phyloP scores from a whole-genome alignment of 805 yeast species.

The Saccharomyces eubayanus region DNA sequence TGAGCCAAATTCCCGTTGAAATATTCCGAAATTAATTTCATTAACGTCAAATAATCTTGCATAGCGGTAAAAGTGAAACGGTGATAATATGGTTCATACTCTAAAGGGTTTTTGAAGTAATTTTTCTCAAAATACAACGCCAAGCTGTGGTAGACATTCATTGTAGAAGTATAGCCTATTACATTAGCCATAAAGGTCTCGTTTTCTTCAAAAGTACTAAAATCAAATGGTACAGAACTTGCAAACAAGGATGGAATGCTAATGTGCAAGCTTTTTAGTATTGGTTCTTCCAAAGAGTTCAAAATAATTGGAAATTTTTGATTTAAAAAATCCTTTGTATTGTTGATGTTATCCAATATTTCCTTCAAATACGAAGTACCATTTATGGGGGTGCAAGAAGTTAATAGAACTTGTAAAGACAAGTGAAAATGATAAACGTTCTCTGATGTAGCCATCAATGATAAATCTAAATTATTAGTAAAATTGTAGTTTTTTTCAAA shows the following conservation, averaged over 20 bases:
- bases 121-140: conserved; percentile 12
- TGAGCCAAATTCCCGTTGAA: conserved; percentile 3
- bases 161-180: conserved; percentile 6
- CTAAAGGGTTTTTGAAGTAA: background rate
- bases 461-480: background rate
- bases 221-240: background rate
- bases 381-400: background rate
- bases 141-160: conserved; percentile 8
- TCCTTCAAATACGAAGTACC: conserved; percentile 4
- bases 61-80: conserved; percentile 4
- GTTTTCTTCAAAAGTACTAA: conserved; percentile 1
- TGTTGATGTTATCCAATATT: conserved; percentile 8
- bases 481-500: conserved; percentile 1
- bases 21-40: conserved; percentile 4
- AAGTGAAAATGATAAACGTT: conserved; percentile 3
- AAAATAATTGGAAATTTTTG: conserved; percentile 8
- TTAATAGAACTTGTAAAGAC: conserved; percentile 4
- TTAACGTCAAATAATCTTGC: conserved; percentile 3
- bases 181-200: conserved; percentile 11
- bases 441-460: conserved; percentile 1
- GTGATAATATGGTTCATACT: conserved; percentile 7
- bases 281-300: background rate
- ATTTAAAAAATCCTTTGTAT: conserved; percentile 4
- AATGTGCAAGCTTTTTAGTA: conserved; percentile 8
- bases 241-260: conserved; percentile 1